phyloP scores from a whole-genome alignment of 1,139 yeast genomes.

The Geotrichum cucujoidarum region DNA sequence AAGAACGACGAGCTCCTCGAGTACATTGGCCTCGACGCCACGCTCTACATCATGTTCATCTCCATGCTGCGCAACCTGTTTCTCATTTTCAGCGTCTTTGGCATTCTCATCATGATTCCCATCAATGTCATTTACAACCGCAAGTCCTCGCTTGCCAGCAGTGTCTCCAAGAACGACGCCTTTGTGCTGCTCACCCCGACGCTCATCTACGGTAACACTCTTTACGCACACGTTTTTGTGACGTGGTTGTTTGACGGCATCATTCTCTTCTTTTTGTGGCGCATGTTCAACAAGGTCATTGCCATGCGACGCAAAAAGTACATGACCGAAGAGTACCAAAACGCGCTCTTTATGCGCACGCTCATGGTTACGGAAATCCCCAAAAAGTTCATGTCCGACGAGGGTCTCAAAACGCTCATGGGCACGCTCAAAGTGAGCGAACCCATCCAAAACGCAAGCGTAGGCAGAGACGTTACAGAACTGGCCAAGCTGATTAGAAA shows the following conservation, averaged over 20 bases:
- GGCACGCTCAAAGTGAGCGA: slow-evolving; percentile 19
- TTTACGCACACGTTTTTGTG: slow-evolving; percentile 37
- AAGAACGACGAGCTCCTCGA: slow-evolving; percentile 33
- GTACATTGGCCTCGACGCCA: slow-evolving; percentile 39
- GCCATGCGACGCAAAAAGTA: slow-evolving; percentile 31
- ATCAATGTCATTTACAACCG: slow-evolving; percentile 37
- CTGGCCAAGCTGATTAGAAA: slow-evolving; percentile 31
- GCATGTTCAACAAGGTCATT: slow-evolving; percentile 31
- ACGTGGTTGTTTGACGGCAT: slow-evolving; percentile 33
- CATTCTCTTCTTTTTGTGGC: slow-evolving; percentile 33
- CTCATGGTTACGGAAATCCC: slow-evolving; percentile 37
- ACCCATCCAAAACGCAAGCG: slow-evolving; percentile 30
- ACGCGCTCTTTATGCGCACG: slow-evolving; percentile 34
- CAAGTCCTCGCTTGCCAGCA: slow-evolving; percentile 21
- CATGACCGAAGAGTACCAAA: slow-evolving; percentile 30
- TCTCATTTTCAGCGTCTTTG: slow-evolving; percentile 33
- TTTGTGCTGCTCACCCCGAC: slow-evolving; percentile 39
- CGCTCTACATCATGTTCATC: slow-evolving; percentile 34
- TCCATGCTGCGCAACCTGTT: slow-evolving; percentile 37
- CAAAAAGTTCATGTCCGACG: slow-evolving; percentile 25
- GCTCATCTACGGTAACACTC: slow-evolving; percentile 32
- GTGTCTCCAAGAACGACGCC: slow-evolving; percentile 32
- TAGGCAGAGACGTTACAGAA: slow-evolving; percentile 35
- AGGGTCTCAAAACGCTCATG: slow-evolving; percentile 30
- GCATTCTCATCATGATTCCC: slow-evolving; percentile 38